A percentile compares a stretch with the other conserved stretches of the same genome.
Evolutionary conservation across 148 eudicot genomes (phyloP).

Genomic region (Cornus suecica): DNA sequence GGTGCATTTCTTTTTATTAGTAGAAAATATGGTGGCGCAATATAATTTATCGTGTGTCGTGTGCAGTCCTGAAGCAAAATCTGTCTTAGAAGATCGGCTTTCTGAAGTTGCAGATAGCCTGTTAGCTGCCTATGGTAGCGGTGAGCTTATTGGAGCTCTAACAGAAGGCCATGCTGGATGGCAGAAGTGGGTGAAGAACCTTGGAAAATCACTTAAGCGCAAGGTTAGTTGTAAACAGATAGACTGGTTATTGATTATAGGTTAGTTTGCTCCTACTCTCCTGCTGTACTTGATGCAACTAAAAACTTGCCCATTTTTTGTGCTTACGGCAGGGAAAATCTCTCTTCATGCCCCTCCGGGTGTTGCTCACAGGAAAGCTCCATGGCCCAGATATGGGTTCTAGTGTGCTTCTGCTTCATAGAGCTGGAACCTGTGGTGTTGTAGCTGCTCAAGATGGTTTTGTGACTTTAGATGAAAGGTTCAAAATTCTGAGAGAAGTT

Average conservation of each 20-base stretch:
- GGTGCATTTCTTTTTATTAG: neutral
- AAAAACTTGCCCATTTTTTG: slow-evolving; percentile 2
- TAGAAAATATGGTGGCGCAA: neutral
- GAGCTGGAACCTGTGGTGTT: slow-evolving; percentile 49
- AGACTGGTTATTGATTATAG: neutral
- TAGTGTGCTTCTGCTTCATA: slow-evolving; percentile 52
- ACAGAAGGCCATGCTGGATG: slow-evolving; percentile 81
- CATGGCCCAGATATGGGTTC: slow-evolving; percentile 95
- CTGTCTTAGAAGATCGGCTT: slow-evolving; percentile 71
- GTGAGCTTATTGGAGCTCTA: slow-evolving; percentile 67
- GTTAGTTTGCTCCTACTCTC: neutral
- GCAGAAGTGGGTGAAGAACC: slow-evolving; percentile 87
- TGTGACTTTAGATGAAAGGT: slow-evolving; percentile 61
- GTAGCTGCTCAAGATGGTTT: slow-evolving; percentile 56
- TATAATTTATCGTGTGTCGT: neutral
- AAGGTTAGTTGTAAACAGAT: slow-evolving; percentile 48
- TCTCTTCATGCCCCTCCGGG: slow-evolving; percentile 95
- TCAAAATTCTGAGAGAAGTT: slow-evolving; percentile 57
- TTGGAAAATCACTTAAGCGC: slow-evolving; percentile 86
- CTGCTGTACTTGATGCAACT: neutral
- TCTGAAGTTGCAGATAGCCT: slow-evolving; percentile 65
- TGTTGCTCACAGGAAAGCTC: slow-evolving; percentile 86
- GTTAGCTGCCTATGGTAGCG: slow-evolving; percentile 70
- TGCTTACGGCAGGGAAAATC: slow-evolving; percentile 69
- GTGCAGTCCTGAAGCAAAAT: slow-evolving; percentile 73